These are phyloP conservation scores for Fusarium mangiferae DNA, from an alignment of 2,329 filamentous ascomycete genomes.

Conservation along the genomic window DNA sequence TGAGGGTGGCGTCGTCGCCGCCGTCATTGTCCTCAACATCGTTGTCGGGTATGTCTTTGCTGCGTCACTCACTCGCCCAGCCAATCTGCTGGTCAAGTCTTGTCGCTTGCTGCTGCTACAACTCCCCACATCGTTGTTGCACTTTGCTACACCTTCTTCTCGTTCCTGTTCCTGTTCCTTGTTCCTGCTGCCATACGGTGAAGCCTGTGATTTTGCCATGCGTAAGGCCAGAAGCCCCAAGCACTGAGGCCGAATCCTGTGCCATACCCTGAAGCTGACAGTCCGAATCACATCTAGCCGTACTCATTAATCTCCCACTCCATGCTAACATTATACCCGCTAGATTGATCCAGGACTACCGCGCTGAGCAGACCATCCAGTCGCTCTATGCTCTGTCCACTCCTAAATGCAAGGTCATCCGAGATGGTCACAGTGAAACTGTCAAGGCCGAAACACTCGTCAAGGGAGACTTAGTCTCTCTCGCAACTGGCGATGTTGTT, in stretches of 20 bases:
- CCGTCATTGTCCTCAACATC: constrained; percentile 75
- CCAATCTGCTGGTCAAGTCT: constrained; percentile 23
- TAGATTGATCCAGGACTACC: constrained; percentile 69
- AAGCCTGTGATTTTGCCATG: constrained; percentile 43
- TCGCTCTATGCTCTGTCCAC: constrained; percentile 68
- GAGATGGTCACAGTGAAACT: constrained; percentile 61
- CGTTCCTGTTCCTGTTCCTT: constrained; percentile 3
- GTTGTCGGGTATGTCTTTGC: constrained; percentile 66
- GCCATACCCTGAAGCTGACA: constrained; percentile 45
- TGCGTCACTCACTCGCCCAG: constrained; percentile 35
- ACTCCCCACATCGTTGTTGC: constrained; percentile 30
- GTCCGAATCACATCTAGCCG: constrained; percentile 28
- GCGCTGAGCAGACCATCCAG: constrained; percentile 71
- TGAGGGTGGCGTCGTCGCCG: constrained; percentile 71
- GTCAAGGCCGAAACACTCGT: constrained; percentile 69
- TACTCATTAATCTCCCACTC: constrained; percentile 17
- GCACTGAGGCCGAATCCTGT: constrained; percentile 41
- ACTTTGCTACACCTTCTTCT: constrained; percentile 33
- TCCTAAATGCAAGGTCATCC: constrained; percentile 68
- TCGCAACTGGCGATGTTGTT: constrained; percentile 74
- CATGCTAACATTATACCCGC: constrained; percentile 40
- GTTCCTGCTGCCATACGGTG: constrained; percentile 42
- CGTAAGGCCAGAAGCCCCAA: constrained; percentile 44
- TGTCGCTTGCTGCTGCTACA: constrained; percentile 24
- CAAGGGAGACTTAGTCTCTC: constrained; percentile 71